Evolutionary conservation across 164 flowering plant genomes (phyloP).

Genomic region (Santalum album): DNA sequence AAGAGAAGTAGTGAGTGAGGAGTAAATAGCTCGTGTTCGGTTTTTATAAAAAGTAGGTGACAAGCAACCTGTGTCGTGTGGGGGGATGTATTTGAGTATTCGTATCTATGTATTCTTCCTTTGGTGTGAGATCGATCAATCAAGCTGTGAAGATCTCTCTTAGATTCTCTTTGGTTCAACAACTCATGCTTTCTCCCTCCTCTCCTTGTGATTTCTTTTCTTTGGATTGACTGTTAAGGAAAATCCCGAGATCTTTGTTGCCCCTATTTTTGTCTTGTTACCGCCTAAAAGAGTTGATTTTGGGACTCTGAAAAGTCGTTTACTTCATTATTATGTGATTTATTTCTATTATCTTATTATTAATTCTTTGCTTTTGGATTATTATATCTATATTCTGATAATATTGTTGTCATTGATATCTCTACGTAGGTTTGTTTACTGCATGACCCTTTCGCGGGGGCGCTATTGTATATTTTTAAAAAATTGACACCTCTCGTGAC

Average conservation of each 20-base stretch:
- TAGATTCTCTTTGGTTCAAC: constrained; percentile 29
- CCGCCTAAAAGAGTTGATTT: too few species aligned
- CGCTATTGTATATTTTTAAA: too few species aligned
- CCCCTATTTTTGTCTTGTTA: constrained; percentile 17
- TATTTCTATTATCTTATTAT: too few species aligned
- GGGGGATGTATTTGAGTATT: background rate
- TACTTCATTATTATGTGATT: too few species aligned
- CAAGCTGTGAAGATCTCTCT: constrained; percentile 10
- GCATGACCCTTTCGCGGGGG: too few species aligned
- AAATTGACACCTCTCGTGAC: too few species aligned
- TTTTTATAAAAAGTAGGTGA: constrained; percentile 14
- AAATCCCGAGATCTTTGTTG: constrained; percentile 15
- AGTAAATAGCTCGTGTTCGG: background rate
- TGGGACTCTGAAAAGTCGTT: too few species aligned
- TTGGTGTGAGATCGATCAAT: too few species aligned
- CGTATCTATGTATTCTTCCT: background rate
- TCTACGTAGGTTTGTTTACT: too few species aligned
- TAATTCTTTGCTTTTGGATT: too few species aligned
- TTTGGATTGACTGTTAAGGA: constrained; percentile 25
- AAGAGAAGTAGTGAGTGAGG: background rate
- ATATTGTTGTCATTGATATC: too few species aligned
- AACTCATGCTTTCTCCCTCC: constrained; percentile 6
- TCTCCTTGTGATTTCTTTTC: constrained; percentile 7
- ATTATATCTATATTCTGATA: too few species aligned
- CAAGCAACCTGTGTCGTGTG: constrained; percentile 5